phyloP scores from a whole-genome alignment of 2,329 filamentous ascomycete species.

The Rutstroemia sp. region DNA sequence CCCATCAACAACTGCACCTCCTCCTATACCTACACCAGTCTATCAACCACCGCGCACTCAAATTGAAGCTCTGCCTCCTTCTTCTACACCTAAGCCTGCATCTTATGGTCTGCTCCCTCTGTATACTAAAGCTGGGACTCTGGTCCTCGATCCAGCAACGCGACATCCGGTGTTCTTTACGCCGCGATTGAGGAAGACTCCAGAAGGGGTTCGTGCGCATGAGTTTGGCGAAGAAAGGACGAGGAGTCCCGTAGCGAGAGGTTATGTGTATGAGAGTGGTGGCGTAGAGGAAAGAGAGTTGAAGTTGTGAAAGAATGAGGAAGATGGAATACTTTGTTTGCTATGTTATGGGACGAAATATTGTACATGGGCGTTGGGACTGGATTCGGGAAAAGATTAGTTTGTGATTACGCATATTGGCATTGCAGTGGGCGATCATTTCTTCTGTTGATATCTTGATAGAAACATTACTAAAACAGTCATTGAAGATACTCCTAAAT shows the following conservation, averaged over 20 bases:
- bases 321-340: neutral
- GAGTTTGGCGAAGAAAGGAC: conserved; percentile 16
- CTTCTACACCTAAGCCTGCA: neutral
- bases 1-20: neutral
- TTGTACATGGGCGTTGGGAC: neutral
- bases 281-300: conserved; percentile 19
- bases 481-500: neutral
- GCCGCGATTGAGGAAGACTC: conserved; percentile 31
- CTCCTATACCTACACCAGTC: neutral
- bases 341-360: neutral
- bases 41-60: conserved; percentile 32
- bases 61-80: conserved; percentile 40
- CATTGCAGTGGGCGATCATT: too few relatives aligned
- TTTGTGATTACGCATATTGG: neutral
- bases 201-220: neutral
- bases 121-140: neutral
- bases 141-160: conserved; percentile 41
- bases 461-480: too few relatives aligned
- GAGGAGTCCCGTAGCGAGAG: conserved; percentile 48
- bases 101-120: conserved; percentile 18
- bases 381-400: neutral
- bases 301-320: conserved; percentile 22
- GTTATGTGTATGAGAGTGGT: conserved; percentile 51
- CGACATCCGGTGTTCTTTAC: conserved; percentile 75
- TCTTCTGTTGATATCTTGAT: too few relatives aligned